Conservation (phyloP, 2,329 filamentous ascomycete species). For the Seiridium unicorne region DNA sequence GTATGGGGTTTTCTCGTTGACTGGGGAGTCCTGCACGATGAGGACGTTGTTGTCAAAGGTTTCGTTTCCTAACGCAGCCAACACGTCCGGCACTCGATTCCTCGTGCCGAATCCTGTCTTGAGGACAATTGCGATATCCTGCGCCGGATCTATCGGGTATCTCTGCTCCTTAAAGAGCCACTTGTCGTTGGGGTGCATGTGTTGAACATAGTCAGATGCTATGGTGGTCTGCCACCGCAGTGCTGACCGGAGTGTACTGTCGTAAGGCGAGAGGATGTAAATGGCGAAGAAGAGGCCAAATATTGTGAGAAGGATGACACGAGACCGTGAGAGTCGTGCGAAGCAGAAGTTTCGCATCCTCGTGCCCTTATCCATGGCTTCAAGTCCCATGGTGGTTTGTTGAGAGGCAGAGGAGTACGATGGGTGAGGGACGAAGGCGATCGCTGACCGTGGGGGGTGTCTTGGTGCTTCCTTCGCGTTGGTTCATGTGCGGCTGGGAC, state of each 20-base stretch:
- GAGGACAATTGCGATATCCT: slow-evolving; percentile 49
- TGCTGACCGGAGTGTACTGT: slow-evolving; percentile 24
- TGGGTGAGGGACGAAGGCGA: background rate
- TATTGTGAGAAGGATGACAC: slow-evolving; percentile 22
- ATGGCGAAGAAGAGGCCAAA: slow-evolving; percentile 24
- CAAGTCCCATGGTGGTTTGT: slow-evolving; percentile 7
- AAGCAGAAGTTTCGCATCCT: slow-evolving; percentile 7
- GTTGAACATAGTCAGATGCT: slow-evolving; percentile 26
- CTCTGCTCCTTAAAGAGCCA: slow-evolving; percentile 38
- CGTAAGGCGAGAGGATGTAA: slow-evolving; percentile 26
- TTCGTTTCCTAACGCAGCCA: slow-evolving; percentile 42
- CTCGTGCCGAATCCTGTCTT: slow-evolving; percentile 58
- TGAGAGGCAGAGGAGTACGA: slow-evolving; percentile 1
- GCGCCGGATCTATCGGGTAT: slow-evolving; percentile 41
- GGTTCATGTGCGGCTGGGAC: too few species aligned
- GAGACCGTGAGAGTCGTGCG: slow-evolving; percentile 23
- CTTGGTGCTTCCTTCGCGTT: background rate
- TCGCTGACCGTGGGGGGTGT: background rate
- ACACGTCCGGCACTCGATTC: slow-evolving; percentile 43
- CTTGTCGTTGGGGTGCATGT: slow-evolving; percentile 32
- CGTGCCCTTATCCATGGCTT: slow-evolving; percentile 3
- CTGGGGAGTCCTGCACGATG: slow-evolving; percentile 50
- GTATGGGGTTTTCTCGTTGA: slow-evolving; percentile 20
- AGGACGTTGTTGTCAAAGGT: slow-evolving; percentile 40
- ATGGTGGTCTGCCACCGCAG: slow-evolving; percentile 27